Evolutionary conservation across 2,329 filamentous ascomycete genomes (phyloP).

Genomic region (Botrytis paeoniae): DNA sequence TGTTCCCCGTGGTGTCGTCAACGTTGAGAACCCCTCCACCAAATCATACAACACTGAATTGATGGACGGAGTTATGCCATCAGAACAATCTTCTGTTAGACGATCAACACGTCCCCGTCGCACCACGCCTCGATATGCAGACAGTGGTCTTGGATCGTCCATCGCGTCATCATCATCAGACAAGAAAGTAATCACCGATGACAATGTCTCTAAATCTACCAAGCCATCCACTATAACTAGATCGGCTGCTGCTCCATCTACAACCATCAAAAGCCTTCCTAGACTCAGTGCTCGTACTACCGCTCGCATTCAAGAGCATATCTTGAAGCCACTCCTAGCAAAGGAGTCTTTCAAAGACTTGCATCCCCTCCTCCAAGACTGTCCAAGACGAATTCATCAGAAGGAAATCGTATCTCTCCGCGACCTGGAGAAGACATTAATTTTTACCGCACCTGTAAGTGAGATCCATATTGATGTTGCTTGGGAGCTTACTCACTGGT

Average conservation of each 20-base stretch:
- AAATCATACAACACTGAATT: slow-evolving; percentile 32
- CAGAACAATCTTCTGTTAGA: slow-evolving; percentile 45
- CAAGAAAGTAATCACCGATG: slow-evolving; percentile 46
- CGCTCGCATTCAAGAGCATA: slow-evolving; percentile 76
- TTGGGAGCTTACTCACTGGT: slow-evolving; percentile 67
- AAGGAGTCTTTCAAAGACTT: slow-evolving; percentile 75
- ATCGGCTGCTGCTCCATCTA: slow-evolving; percentile 51
- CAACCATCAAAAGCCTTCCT: slow-evolving; percentile 49
- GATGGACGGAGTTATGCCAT: slow-evolving; percentile 44
- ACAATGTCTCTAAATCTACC: slow-evolving; percentile 41
- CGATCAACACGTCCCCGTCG: slow-evolving; percentile 54
- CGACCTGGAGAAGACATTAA: slow-evolving; percentile 89
- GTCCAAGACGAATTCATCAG: slow-evolving; percentile 74
- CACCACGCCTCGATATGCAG: slow-evolving; percentile 64
- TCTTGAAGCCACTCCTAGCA: slow-evolving; percentile 72
- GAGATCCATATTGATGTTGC: slow-evolving; percentile 52
- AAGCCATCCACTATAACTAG: slow-evolving; percentile 58
- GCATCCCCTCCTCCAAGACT: slow-evolving; percentile 72
- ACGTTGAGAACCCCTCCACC: slow-evolving; percentile 47
- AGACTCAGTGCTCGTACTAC: slow-evolving; percentile 67
- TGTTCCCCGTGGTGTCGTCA: slow-evolving; percentile 56
- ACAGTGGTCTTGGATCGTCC: slow-evolving; percentile 86
- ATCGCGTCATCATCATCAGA: slow-evolving; percentile 59
- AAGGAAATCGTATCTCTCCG: slow-evolving; percentile 88
- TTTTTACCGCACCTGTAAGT: slow-evolving; percentile 94